phyloP scores from a whole-genome alignment of 1,284 basidiomycete species.

The Cryptococcus deneoformans region DNA sequence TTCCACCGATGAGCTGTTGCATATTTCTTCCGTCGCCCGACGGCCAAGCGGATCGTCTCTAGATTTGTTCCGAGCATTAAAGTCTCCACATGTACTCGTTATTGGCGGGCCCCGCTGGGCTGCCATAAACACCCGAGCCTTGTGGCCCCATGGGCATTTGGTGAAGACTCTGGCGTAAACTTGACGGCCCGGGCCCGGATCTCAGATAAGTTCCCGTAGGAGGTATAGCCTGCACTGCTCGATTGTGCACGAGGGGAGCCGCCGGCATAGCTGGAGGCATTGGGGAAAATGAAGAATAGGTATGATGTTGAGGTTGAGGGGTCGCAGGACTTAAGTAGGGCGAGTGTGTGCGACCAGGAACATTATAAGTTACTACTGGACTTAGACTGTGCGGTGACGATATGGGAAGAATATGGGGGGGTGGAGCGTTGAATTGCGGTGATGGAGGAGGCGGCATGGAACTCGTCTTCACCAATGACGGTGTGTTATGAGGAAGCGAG shows the following conservation, averaged over 20 bases:
- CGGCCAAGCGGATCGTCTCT: no score
- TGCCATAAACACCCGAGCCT: neutral
- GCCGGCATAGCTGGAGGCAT: no score
- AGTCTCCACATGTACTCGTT: neutral
- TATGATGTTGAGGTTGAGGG: no score
- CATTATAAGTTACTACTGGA: no score
- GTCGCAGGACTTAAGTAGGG: no score
- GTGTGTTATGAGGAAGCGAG: conserved; percentile 3
- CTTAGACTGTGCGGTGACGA: no score
- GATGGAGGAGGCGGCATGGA: conserved; percentile 16
- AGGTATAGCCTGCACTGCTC: neutral
- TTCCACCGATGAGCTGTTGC: no score
- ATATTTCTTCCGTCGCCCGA: no score
- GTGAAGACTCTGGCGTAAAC: conserved; percentile 29
- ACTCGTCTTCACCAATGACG: conserved; percentile 4
- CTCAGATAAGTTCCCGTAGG: conserved; percentile 9
- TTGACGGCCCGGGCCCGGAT: conserved; percentile 27
- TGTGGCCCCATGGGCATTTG: conserved; percentile 6
- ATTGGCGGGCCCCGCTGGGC: neutral
- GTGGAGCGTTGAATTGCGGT: conserved; percentile 8
- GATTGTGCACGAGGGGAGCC: neutral
- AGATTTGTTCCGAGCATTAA: no score
- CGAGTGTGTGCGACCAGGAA: neutral
- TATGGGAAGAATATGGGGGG: conserved; percentile 1
- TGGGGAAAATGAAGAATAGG: no score